A percentile compares a stretch with the other conserved stretches of the same genome.
These are phyloP conservation scores for Aspergillus sp. DNA, from an alignment of 2,329 filamentous ascomycete genomes.

Conservation along the genomic window DNA sequence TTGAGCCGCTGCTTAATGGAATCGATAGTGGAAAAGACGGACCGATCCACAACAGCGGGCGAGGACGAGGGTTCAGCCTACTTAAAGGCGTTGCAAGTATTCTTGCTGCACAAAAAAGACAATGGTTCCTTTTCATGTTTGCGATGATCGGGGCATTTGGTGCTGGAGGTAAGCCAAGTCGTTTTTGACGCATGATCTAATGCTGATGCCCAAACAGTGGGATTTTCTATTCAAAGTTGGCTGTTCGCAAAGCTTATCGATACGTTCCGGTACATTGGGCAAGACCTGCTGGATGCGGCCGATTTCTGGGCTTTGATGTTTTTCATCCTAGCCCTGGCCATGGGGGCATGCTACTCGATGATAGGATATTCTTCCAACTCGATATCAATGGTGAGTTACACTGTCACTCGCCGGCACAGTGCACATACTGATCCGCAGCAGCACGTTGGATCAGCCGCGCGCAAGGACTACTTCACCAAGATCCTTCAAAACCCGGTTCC, in stretches of 20 bases:
- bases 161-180: neutral
- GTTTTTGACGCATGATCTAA: neutral
- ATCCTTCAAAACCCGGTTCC: neutral
- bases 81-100: neutral
- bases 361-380: conserved; percentile 53
- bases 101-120: neutral
- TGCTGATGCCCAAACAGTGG: conserved; percentile 42
- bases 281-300: conserved; percentile 44
- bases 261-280: conserved; percentile 51
- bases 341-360: conserved; percentile 50
- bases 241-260: conserved; percentile 55
- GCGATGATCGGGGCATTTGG: neutral
- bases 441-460: neutral
- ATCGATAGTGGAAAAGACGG: neutral
- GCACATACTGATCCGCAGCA: neutral
- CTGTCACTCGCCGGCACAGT: neutral
- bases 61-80: neutral
- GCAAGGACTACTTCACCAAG: neutral
- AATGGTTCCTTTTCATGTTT: neutral
- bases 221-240: conserved; percentile 43
- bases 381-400: conserved; percentile 46
- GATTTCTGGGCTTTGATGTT: conserved; percentile 62
- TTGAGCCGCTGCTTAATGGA: neutral
- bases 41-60: neutral
- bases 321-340: conserved; percentile 57